Base-by-base conservation (phyloP, 164 flowering plant genomes). In the Stephania cephalantha region DNA sequence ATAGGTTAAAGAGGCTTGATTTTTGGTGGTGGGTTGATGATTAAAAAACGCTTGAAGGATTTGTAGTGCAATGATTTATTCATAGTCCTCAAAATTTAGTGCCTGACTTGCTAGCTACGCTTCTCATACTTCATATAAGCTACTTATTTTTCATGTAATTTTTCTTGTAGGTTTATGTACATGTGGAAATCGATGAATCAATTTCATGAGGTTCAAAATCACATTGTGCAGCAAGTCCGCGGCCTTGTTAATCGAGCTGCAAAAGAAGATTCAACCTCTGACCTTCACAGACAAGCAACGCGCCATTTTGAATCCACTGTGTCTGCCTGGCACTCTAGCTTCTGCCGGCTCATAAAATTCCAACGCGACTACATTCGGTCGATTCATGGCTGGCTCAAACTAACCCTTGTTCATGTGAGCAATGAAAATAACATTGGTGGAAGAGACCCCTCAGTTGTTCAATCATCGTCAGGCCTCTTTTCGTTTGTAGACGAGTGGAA, bases 121-220 rank as follows among this genome's bases (percentile, higher is more conserved):
- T 61, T 61, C 7, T 20, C 66, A 4, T 61, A 7, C 9, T 25
- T n/a, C 2, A n/a, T n/a, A 31, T 29, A 29, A 52, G 15, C 44
- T 61, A 69, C 52, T 74, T 46, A 74, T 74, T 71, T 22, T 20
- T 44, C 9, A 4, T 48, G n/a, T 44, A 67, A 31, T 18, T 35
- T 53, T 50, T 63, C 17, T 69, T 86, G 81, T 85, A 96, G 99
- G 83, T 79, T 89, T 66, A 91, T 90, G 97, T 88, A 88, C 86
- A 96, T 94, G 99, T 96, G 99, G 99, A 86, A 85, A 80, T 80
- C 95, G 11, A 96, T 96, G 99, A 87, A 96, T 79, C 92, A 89
- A 71, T 84, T 77, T 83, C 99, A 96, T 72, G 94, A 91, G 78
- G 76, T 87, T 48, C 98, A 96, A 73, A 91, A 88, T 81, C 83